phyloP scores from a whole-genome alignment of 1,284 basidiomycete species.

The Austropuccinia psidii region DNA sequence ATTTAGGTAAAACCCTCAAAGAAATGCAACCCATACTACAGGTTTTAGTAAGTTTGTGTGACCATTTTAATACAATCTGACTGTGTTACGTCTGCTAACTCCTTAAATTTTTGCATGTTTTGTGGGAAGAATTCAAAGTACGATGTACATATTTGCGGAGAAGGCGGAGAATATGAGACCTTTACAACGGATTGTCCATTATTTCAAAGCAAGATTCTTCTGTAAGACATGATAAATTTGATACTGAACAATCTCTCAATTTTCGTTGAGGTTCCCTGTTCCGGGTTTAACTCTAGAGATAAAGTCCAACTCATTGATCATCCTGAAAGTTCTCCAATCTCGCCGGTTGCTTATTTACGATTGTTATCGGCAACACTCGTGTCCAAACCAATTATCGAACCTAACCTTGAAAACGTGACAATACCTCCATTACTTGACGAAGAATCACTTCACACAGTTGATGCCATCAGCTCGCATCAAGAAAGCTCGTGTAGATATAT shows the following conservation, averaged over 20 bases:
- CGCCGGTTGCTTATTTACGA: conserved; percentile 77
- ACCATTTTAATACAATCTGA: background rate
- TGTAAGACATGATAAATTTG: too few relatives aligned
- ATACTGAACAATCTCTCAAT: too few relatives aligned
- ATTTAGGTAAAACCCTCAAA: conserved; percentile 69
- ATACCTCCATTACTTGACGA: conserved; percentile 57
- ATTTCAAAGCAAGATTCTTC: conserved; percentile 66
- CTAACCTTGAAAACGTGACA: conserved; percentile 38
- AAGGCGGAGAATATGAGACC: conserved; percentile 97
- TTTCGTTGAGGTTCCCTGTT: too few relatives aligned
- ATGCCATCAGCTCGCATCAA: background rate
- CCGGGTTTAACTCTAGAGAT: conserved; percentile 50
- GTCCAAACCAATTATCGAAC: conserved; percentile 50
- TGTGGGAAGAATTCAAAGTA: conserved; percentile 52
- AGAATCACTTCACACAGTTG: conserved; percentile 1
- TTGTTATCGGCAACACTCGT: conserved; percentile 62
- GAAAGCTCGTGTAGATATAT: background rate
- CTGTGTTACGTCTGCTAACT: background rate
- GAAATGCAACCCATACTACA: conserved; percentile 67
- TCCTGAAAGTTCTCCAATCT: conserved; percentile 58
- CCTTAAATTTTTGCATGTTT: background rate
- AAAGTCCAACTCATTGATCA: conserved; percentile 66
- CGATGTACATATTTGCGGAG: conserved; percentile 89
- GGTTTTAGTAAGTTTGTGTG: conserved; percentile 58
- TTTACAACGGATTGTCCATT: conserved; percentile 82